These are phyloP conservation scores for Phaeotremella fagi DNA, from an alignment of 768 basidiomycete species.

Conservation along the genomic window DNA sequence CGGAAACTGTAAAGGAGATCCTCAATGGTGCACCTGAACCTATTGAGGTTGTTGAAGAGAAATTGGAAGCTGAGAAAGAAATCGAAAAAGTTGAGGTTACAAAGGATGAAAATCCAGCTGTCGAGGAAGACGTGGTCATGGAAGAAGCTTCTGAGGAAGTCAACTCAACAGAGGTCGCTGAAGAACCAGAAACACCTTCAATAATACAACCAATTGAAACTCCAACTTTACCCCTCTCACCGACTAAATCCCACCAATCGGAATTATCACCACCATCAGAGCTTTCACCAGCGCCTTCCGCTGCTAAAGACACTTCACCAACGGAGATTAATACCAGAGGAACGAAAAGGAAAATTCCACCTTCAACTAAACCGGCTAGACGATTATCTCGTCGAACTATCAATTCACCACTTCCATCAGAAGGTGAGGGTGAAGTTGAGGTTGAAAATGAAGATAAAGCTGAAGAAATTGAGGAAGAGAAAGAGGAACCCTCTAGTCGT, in stretches of 20 bases:
- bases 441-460: constrained; percentile 14
- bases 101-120: constrained; percentile 3
- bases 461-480: constrained; percentile 6
- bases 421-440: constrained; percentile 7
- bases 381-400: background rate
- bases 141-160: no score
- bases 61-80: background rate
- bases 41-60: constrained; percentile 7
- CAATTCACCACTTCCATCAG: constrained; percentile 3
- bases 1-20: constrained; percentile 17
- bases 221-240: constrained; percentile 7
- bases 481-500: constrained; percentile 11
- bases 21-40: constrained; percentile 12
- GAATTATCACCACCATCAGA: constrained; percentile 19
- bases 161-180: background rate
- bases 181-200: background rate
- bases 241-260: constrained; percentile 9
- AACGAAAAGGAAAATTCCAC: constrained; percentile 29
- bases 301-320: background rate
- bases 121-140: background rate
- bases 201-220: background rate
- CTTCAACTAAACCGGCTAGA: background rate
- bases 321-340: constrained; percentile 4
- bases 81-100: background rate
- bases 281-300: constrained; percentile 12